Evolutionary conservation across 1,284 basidiomycete genomes (phyloP).

Genomic region (Rhodotorula sp.): DNA sequence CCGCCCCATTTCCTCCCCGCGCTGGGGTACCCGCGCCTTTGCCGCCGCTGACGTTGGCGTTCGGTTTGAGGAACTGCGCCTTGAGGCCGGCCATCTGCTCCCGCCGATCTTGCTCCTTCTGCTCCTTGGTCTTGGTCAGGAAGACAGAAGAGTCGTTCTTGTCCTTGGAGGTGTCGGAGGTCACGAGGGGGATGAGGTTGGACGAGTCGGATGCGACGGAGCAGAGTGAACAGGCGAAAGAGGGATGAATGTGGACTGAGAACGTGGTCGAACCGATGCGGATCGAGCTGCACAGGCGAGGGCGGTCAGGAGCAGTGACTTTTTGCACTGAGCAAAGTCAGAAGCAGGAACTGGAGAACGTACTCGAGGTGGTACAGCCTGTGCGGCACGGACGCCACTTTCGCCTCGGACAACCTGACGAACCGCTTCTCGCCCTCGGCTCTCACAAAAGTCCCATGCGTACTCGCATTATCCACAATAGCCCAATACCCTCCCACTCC

Average conservation of each 20-base stretch:
- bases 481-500: slow-evolving; percentile 22
- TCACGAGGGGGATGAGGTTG: slow-evolving; percentile 35
- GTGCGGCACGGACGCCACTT: slow-evolving; percentile 20
- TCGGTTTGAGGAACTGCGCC: slow-evolving; percentile 26
- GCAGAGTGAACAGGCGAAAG: slow-evolving; percentile 35
- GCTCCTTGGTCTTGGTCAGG: slow-evolving; percentile 28
- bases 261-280: slow-evolving; percentile 29
- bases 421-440: background rate
- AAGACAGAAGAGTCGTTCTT: background rate
- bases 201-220: slow-evolving; percentile 34
- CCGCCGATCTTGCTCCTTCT: slow-evolving; percentile 36
- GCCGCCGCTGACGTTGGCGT: background rate
- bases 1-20: too few relatives aligned
- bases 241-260: slow-evolving; percentile 31
- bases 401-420: slow-evolving; percentile 17
- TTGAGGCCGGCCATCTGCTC: slow-evolving; percentile 23
- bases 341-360: background rate
- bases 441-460: slow-evolving; percentile 33
- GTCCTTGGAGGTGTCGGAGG: background rate
- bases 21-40: background rate
- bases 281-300: slow-evolving; percentile 12
- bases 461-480: slow-evolving; percentile 30
- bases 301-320: too few relatives aligned
- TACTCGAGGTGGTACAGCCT: slow-evolving; percentile 34
- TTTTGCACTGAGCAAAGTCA: background rate